phyloP scores from a whole-genome alignment of 768 basidiomycete genomes.

The Naganishia vaughanmartiniae region DNA sequence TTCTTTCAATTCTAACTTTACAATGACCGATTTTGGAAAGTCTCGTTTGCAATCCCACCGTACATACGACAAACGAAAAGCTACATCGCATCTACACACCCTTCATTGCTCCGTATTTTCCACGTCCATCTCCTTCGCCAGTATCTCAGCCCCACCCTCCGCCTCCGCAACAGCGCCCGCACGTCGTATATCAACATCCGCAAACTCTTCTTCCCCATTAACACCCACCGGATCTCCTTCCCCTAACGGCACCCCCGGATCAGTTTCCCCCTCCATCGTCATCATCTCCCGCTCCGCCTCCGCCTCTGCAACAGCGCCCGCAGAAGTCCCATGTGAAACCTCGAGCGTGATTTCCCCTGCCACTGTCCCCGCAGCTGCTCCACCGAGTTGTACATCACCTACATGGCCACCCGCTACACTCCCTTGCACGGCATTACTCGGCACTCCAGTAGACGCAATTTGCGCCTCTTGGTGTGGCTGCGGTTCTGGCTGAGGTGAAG shows the following conservation, averaged over 20 bases:
- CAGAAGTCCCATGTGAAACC: background rate
- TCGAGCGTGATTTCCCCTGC: background rate
- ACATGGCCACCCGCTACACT: constrained; percentile 2
- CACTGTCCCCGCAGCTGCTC: background rate
- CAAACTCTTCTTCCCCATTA: constrained; percentile 26
- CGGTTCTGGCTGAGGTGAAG: constrained; percentile 6
- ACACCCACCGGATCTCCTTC: constrained; percentile 27
- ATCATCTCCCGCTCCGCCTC: background rate
- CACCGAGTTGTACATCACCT: constrained; percentile 3
- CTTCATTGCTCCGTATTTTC: background rate
- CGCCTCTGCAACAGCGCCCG: background rate
- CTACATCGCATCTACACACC: background rate
- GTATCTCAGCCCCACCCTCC: background rate
- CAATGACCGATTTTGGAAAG: too few species aligned
- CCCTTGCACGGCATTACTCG: constrained; percentile 5
- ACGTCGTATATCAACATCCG: constrained; percentile 21
- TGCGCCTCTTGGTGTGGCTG: too few species aligned
- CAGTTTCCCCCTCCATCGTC: constrained; percentile 25
- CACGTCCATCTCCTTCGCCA: background rate
- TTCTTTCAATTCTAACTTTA: too few species aligned
- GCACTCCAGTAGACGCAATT: background rate
- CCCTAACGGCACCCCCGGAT: constrained; percentile 19
- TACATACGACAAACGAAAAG: too few species aligned
- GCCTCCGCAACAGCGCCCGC: background rate
- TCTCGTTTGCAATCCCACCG: too few species aligned